Percentiles rank a stretch among this genome's conserved stretches.
phyloP scores from a whole-genome alignment of 257 asterid genomes.

The Solanum phureja region DNA sequence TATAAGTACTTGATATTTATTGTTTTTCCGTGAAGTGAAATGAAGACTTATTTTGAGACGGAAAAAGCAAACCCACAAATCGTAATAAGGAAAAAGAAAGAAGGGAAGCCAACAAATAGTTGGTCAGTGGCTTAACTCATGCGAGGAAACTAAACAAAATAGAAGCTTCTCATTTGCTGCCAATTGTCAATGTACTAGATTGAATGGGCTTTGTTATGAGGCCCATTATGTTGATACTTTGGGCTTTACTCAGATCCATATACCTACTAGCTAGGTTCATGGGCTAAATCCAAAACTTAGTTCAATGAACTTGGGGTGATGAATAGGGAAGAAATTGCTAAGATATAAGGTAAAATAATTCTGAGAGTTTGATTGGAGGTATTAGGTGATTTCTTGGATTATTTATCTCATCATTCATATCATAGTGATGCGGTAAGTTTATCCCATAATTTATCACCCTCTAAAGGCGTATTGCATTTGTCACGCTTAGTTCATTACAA shows the following conservation, averaged over 20 bases:
- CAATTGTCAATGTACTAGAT: background rate
- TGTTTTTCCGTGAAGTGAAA: too few relatives aligned
- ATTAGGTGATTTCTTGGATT: too few relatives aligned
- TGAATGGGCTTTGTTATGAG: background rate
- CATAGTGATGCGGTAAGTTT: too few relatives aligned
- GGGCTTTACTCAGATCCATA: background rate
- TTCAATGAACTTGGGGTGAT: background rate
- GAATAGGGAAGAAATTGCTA: background rate
- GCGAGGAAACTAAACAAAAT: background rate
- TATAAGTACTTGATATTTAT: too few relatives aligned
- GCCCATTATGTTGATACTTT: background rate
- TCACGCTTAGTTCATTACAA: background rate
- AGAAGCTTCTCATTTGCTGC: background rate
- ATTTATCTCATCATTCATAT: too few relatives aligned
- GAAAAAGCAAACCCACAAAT: too few relatives aligned
- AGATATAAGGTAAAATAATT: too few relatives aligned
- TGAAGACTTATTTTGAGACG: too few relatives aligned
- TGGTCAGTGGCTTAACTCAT: background rate
- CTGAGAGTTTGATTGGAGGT: fast-evolving
- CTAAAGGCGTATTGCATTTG: background rate
- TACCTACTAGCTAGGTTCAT: background rate
- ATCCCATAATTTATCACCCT: too few relatives aligned
- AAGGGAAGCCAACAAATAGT: too few relatives aligned
- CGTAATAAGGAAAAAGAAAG: too few relatives aligned
- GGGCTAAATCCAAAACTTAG: background rate